Conservation (phyloP, 345 rosid species). For the Sisymbrium irio region DNA sequence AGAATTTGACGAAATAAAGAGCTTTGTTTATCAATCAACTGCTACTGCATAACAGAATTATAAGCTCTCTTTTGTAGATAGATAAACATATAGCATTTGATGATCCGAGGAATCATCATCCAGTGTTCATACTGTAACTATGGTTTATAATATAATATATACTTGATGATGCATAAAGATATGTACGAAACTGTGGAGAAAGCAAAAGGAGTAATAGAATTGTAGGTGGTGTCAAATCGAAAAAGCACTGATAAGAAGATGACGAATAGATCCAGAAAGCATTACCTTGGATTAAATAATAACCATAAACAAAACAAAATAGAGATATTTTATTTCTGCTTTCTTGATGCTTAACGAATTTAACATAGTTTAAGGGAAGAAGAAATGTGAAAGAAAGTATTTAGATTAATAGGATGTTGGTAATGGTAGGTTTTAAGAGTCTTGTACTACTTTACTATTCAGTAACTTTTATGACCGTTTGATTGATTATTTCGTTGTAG, state of each 20-base stretch:
- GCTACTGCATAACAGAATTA: constrained; percentile 3
- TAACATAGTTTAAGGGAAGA: neutral
- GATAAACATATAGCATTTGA: neutral
- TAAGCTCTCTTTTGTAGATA: neutral
- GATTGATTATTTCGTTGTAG: constrained; percentile 22
- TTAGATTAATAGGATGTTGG: neutral
- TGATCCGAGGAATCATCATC: constrained; percentile 10
- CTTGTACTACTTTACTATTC: neutral
- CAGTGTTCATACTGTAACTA: neutral
- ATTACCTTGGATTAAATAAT: constrained; percentile 1
- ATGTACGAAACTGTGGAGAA: constrained; percentile 10
- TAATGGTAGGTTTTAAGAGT: neutral
- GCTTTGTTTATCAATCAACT: neutral
- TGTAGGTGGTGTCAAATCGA: constrained; percentile 35
- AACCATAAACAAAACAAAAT: neutral
- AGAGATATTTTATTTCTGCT: neutral
- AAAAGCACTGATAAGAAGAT: constrained; percentile 19
- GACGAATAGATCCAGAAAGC: constrained; percentile 11
- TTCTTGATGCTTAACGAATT: constrained; percentile 14
- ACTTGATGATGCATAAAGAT: neutral
- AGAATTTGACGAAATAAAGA: constrained; percentile 15
- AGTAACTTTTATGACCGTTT: constrained; percentile 19
- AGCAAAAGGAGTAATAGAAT: constrained; percentile 23
- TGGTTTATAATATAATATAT: neutral
- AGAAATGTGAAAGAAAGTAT: neutral